phyloP scores from a whole-genome alignment of 805 yeast species.

The Yamadazyma ubonensis region DNA sequence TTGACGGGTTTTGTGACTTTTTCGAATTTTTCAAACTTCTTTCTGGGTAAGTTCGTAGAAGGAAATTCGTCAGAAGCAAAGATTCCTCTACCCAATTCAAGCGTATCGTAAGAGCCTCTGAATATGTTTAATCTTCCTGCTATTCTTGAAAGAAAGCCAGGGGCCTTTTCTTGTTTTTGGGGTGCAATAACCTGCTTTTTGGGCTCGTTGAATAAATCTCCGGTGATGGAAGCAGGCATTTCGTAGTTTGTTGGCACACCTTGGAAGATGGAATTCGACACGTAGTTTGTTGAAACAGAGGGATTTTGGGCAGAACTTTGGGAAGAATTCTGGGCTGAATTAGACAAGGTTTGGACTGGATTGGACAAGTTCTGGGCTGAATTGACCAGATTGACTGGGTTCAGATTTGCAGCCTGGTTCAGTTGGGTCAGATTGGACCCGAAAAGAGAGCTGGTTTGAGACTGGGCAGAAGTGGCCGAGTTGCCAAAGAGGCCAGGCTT shows the following conservation, averaged over 20 bases:
- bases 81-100: constrained; percentile 9
- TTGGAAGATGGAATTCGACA: constrained; percentile 11
- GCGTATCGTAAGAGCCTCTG: constrained; percentile 2
- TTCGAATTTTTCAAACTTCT: constrained; percentile 3
- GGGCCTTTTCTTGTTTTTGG: too few species aligned
- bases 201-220: constrained; percentile 9
- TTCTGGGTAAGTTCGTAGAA: constrained; percentile 1
- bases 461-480: constrained; percentile 11
- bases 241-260: constrained; percentile 12
- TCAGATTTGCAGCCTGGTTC: too few species aligned
- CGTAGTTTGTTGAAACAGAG: constrained; percentile 9
- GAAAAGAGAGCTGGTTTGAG: too few species aligned
- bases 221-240: constrained; percentile 17
- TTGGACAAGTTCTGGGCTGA: too few species aligned
- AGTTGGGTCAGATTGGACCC: too few species aligned
- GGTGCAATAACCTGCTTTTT: too few species aligned
- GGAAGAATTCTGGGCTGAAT: too few species aligned
- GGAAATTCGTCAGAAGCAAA: constrained; percentile 14
- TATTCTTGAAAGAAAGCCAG: constrained; percentile 5
- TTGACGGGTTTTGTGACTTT: constrained; percentile 14
- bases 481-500: constrained; percentile 26
- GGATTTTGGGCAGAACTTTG: constrained; percentile 7
- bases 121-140: constrained; percentile 15
- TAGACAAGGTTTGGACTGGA: too few species aligned
- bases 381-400: too few species aligned